Base-by-base conservation (phyloP, 2,329 filamentous ascomycete species). In the Fusarium nurragi region DNA sequence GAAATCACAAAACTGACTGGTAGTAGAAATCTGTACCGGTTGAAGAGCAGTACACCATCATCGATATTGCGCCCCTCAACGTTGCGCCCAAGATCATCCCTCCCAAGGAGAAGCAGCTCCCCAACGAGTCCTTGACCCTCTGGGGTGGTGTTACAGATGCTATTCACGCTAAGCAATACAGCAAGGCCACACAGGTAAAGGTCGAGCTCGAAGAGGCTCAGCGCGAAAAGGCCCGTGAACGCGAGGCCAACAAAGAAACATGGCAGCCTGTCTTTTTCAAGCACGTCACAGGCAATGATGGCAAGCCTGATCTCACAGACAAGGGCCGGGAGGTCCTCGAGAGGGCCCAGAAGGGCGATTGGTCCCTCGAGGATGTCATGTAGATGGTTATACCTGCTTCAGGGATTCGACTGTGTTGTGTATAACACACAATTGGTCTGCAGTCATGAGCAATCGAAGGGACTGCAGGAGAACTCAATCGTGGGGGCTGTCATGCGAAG, bases 251-350 rank as follows among this genome's bases (percentile, higher is more conserved):
- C 14, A 86, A 88, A 13, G 84, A 86, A 57, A 85, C 87, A 30
- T 99, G 92, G 88, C 83, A 89, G 67, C 95, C 95, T n/a, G 84
- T 93, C 39, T 99, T 97, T 79, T 99, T 99, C 78, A 88, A 81
- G 69, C 83, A 86, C 71, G 78, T 80, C 51, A 82, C 80, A 11
- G 84, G 84, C 68, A 86, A 85, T 59, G 81, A 80, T 45, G 84
- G 84, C 54, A 83, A 83, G 73, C 84, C 84, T 2, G 81, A 84
- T 37, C 78, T 87, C 62, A 85, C 83, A 6, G 82, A 83, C 4
- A 85, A 83, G 75, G 84, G 84, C 19, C 78, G 74, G 6, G 73
- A 79, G 69, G 79, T 86, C 8, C 78, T 86, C 4, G 80, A 83
- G 60, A 77, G 81, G 37, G 83, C 84, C 11, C 84, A 87, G 68